Conservation (phyloP, 306 rosid genomes). For the Trichosanthes cucumerina region DNA sequence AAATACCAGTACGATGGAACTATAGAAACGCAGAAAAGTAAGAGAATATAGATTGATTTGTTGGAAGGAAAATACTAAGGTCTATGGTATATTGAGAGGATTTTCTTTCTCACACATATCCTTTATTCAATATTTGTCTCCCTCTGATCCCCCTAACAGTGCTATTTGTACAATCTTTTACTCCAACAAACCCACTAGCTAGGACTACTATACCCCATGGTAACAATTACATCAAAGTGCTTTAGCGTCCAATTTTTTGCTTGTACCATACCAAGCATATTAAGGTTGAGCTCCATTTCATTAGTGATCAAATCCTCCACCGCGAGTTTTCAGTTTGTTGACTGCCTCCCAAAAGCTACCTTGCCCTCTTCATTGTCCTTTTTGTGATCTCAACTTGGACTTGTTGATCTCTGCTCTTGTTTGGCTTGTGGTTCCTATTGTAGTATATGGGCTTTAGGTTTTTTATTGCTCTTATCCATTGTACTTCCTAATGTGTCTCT, state of each 20-base stretch:
- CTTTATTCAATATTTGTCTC: neutral
- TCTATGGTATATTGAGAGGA: neutral
- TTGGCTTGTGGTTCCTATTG: neutral
- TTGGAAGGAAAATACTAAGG: neutral
- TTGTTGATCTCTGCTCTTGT: neutral
- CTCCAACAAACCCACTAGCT: neutral
- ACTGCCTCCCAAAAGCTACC: conserved; percentile 1
- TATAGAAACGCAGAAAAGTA: too few relatives aligned
- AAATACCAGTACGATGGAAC: neutral
- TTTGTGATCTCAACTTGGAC: neutral
- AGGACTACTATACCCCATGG: neutral
- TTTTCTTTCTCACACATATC: neutral
- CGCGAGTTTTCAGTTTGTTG: neutral
- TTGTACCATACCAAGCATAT: neutral
- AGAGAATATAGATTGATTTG: neutral
- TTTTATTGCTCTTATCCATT: neutral
- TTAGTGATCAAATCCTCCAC: neutral
- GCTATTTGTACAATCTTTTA: neutral
- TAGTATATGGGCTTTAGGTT: neutral
- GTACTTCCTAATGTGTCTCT: neutral
- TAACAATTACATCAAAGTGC: neutral
- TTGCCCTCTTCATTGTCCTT: neutral
- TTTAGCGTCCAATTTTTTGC: neutral
- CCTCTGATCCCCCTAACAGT: neutral
- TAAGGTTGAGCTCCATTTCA: neutral